Evolutionary conservation across 306 rosid genomes (phyloP).

Genomic region (Cucumis cinereus): DNA sequence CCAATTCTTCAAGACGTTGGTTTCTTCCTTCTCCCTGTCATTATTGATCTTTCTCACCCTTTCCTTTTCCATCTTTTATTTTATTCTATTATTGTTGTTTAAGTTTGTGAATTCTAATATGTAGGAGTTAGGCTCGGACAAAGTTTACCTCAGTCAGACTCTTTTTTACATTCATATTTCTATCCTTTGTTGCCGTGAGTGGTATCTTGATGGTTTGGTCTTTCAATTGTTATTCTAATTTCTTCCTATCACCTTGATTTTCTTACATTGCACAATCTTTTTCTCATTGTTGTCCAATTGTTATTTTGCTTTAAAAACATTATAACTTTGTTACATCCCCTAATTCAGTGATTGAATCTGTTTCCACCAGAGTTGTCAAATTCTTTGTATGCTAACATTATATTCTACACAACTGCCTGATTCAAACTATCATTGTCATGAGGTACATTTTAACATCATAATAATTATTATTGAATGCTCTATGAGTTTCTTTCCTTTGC

Average conservation of each 20-base stretch:
- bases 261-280: not conserved
- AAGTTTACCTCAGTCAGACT: slow-evolving; percentile 82
- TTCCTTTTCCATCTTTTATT: slow-evolving; percentile 1
- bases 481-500: too few relatives aligned
- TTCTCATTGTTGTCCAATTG: not conserved
- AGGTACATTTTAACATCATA: too few relatives aligned
- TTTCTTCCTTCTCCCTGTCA: slow-evolving; percentile 70
- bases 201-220: not conserved
- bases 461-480: too few relatives aligned
- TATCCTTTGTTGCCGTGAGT: slow-evolving; percentile 74
- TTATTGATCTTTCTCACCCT: slow-evolving; percentile 10
- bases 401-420: too few relatives aligned
- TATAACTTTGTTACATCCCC: not conserved
- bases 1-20: slow-evolving; percentile 88
- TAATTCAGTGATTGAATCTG: too few relatives aligned
- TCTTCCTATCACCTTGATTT: not conserved
- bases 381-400: too few relatives aligned
- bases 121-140: slow-evolving; percentile 88
- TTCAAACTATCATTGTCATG: too few relatives aligned
- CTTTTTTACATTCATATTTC: slow-evolving; percentile 61
- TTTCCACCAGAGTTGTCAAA: too few relatives aligned
- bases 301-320: not conserved
- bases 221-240: not conserved
- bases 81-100: too few relatives aligned
- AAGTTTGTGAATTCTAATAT: not conserved